These are phyloP conservation scores for Hanseniaspora nectarophila DNA, from an alignment of 805 yeast species.

Conservation along the genomic window DNA sequence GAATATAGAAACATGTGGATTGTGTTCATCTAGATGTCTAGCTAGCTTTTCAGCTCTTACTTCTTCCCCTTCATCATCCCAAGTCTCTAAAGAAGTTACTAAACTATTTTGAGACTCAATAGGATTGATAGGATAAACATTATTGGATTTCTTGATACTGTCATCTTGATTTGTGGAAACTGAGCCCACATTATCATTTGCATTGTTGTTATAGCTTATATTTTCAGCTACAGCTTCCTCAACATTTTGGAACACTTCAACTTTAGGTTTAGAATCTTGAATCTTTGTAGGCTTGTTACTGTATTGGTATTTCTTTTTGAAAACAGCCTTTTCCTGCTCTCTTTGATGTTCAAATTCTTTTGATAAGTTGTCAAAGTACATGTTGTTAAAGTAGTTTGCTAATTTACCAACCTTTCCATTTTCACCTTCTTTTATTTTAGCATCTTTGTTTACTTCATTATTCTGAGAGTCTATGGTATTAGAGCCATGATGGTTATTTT, in stretches of 20 bases:
- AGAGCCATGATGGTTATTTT: neutral
- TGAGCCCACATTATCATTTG: slow-evolving; percentile 12
- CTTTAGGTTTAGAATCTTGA: slow-evolving; percentile 69
- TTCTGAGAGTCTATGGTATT: neutral
- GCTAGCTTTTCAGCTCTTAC: slow-evolving; percentile 3
- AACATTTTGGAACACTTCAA: slow-evolving; percentile 77
- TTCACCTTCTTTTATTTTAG: neutral
- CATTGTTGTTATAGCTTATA: slow-evolving; percentile 26
- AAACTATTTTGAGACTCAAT: neutral
- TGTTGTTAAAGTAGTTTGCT: slow-evolving; percentile 56
- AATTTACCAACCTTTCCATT: slow-evolving; percentile 46
- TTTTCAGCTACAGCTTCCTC: slow-evolving; percentile 71
- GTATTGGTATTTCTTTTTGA: slow-evolving; percentile 51
- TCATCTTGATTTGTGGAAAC: neutral
- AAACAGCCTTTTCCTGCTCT: slow-evolving; percentile 57
- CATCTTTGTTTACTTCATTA: slow-evolving; percentile 29
- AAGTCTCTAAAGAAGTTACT: neutral
- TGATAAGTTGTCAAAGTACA: slow-evolving; percentile 70
- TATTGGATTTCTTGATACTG: neutral
- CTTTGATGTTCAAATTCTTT: slow-evolving; percentile 80
- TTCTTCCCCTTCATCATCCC: slow-evolving; percentile 7
- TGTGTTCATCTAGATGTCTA: slow-evolving; percentile 9
- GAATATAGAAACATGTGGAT: slow-evolving; percentile 17
- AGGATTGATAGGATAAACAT: neutral
- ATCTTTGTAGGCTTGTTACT: slow-evolving; percentile 37